Evolutionary conservation across 129 eudicot genomes (phyloP).

Genomic region (Smallanthus sonchifolius): DNA sequence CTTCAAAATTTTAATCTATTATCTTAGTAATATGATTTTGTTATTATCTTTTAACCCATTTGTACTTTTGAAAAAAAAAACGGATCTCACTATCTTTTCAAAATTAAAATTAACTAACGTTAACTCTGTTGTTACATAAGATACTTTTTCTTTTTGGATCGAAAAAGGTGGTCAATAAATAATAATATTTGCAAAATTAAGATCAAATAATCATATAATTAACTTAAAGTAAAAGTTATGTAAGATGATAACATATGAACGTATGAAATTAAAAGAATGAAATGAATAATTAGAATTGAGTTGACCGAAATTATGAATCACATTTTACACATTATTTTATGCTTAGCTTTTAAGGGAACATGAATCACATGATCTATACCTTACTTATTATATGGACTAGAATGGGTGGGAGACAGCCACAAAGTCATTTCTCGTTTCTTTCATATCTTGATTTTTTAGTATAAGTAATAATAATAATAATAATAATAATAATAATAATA

Average conservation of each 20-base stretch:
- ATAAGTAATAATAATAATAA: not conserved
- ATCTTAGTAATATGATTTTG: too few relatives aligned
- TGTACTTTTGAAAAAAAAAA: not conserved
- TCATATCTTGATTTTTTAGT: not conserved
- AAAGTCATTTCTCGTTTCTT: not conserved
- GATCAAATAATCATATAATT: not conserved
- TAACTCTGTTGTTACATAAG: not conserved
- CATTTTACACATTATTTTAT: constrained; percentile 7
- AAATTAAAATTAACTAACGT: not conserved
- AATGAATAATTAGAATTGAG: not conserved
- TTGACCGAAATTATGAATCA: not conserved
- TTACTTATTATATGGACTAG: not conserved
- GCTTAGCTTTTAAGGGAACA: constrained; percentile 9
- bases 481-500: not conserved
- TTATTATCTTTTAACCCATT: not conserved
- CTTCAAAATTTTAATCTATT: too few relatives aligned
- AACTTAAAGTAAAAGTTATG: not conserved
- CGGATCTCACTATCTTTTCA: too few relatives aligned
- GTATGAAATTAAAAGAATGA: not conserved
- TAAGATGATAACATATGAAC: not conserved
- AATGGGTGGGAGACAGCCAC: constrained; percentile 10
- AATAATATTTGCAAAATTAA: not conserved
- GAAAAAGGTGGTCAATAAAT: not conserved
- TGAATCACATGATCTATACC: constrained; percentile 11
- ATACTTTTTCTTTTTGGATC: not conserved